phyloP scores from a whole-genome alignment of 805 yeast genomes.

The Nakazawaea siamensis region DNA sequence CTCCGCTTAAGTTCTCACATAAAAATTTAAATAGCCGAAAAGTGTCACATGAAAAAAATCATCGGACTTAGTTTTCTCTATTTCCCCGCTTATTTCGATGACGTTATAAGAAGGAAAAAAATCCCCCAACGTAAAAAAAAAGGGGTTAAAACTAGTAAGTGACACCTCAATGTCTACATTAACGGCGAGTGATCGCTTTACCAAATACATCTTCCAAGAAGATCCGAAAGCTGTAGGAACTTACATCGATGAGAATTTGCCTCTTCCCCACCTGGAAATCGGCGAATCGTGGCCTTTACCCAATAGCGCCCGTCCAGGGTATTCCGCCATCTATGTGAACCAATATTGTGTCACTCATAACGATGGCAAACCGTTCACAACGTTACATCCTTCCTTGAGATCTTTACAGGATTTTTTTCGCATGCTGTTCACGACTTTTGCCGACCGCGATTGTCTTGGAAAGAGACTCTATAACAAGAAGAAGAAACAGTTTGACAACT shows the following conservation, averaged over 20 bases:
- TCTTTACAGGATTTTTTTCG: slow-evolving; percentile 39
- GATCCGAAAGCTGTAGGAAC: slow-evolving; percentile 1
- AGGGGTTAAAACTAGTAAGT: too few relatives aligned
- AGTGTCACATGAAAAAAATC: too few relatives aligned
- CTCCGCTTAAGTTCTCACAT: too few relatives aligned
- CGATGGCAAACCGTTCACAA: slow-evolving; percentile 1
- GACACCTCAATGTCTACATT: too few relatives aligned
- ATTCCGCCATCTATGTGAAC: slow-evolving; percentile 8
- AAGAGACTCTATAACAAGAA: slow-evolving; percentile 23
- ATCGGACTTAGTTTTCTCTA: too few relatives aligned
- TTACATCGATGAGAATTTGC: slow-evolving; percentile 2
- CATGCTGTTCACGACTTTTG: slow-evolving; percentile 28
- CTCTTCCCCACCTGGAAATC: slow-evolving; percentile 3
- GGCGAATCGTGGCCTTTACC: slow-evolving; percentile 1
- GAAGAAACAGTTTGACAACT: slow-evolving; percentile 3
- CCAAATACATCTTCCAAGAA: slow-evolving; percentile 1
- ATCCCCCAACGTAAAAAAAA: too few relatives aligned
- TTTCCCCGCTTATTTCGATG: too few relatives aligned
- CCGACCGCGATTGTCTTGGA: slow-evolving; percentile 38
- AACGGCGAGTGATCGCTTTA: too few relatives aligned
- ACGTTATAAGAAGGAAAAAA: too few relatives aligned
- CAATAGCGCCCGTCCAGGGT: slow-evolving; percentile 2
- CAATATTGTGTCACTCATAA: slow-evolving; percentile 1
- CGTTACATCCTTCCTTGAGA: slow-evolving; percentile 29
- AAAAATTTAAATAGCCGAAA: too few relatives aligned